Conservation (phyloP, 2,329 filamentous ascomycete genomes). For the Colletotrichum higginsianum region DNA sequence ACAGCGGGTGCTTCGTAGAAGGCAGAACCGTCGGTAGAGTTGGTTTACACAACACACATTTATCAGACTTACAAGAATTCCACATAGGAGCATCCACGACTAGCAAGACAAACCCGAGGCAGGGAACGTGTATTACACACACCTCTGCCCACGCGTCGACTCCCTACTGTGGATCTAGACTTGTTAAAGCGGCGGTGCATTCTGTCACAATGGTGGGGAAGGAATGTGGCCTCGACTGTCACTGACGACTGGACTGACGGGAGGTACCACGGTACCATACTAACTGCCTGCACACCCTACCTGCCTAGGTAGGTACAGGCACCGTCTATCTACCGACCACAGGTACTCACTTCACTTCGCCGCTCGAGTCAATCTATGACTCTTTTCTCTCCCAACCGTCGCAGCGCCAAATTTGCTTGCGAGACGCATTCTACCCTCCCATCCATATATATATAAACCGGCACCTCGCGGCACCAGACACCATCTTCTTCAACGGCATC, state of each 20-base stretch:
- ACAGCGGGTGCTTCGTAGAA: too few species aligned
- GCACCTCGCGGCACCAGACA: not conserved
- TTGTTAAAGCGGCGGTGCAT: constrained; percentile 29
- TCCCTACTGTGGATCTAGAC: not conserved
- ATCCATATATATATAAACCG: constrained; percentile 25
- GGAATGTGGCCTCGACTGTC: constrained; percentile 25
- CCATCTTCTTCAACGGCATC: too few species aligned
- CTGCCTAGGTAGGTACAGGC: too few species aligned
- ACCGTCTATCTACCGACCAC: too few species aligned
- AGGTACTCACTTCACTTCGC: constrained; percentile 25
- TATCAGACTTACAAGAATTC: too few species aligned
- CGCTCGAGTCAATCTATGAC: constrained; percentile 42
- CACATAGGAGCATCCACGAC: too few species aligned
- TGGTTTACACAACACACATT: too few species aligned
- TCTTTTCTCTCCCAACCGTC: constrained; percentile 13
- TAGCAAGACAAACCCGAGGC: too few species aligned
- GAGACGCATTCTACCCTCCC: constrained; percentile 16
- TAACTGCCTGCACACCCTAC: too few species aligned
- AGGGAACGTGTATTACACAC: too few species aligned
- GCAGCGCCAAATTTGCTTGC: constrained; percentile 11
- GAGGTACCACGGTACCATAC: not conserved
- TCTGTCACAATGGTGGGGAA: constrained; percentile 14
- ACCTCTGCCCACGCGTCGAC: too few species aligned
- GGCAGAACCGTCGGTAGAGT: too few species aligned
- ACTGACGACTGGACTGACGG: constrained; percentile 8